A percentile compares a stretch with the other conserved stretches of the same genome.
Evolutionary conservation across 176 grass and related monocot species (phyloP).

Genomic region (Zea mays): Zm-B73-REFERENCE-NAM-5.0 NC_050102.1:182799001-182799500

Average conservation of each 20-base stretch:
- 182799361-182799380: conserved; percentile 56
- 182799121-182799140: too few relatives aligned
- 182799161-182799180: too few relatives aligned
- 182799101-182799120: too few relatives aligned
- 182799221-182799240: not conserved
- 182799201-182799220: not conserved
- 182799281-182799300: conserved; percentile 6
- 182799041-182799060: conserved; percentile 36
- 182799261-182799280: conserved; percentile 7
- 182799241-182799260: conserved; percentile 22
- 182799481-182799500: conserved; percentile 80
- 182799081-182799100: too few relatives aligned
- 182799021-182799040: conserved; percentile 18
- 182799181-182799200: too few relatives aligned
- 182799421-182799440: conserved; percentile 65
- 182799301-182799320: conserved; percentile 34
- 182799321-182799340: conserved; percentile 71
- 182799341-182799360: conserved; percentile 68
- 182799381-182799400: conserved; percentile 25
- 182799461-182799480: conserved; percentile 79
- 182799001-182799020: conserved; percentile 31
- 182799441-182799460: conserved; percentile 47
- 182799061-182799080: conserved; percentile 42
- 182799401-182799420: conserved; percentile 43
- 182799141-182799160: too few relatives aligned